Conservation (phyloP, 2,329 filamentous ascomycete genomes). For the Cyphellophora europaea region DNA sequence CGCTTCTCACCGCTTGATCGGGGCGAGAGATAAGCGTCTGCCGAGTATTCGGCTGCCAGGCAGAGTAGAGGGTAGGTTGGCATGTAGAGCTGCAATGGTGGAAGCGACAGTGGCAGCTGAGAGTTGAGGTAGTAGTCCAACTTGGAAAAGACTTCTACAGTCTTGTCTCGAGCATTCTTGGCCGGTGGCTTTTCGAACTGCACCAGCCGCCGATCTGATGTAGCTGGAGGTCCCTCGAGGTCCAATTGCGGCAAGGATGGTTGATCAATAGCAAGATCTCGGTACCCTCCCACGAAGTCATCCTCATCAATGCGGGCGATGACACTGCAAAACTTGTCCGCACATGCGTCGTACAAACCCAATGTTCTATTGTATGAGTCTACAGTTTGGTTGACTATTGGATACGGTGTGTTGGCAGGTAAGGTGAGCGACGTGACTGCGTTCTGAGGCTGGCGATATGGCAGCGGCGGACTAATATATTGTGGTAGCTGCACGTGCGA, state of each 20-base stretch:
- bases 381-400: neutral
- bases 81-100: constrained; percentile 60
- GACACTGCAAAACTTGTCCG: constrained; percentile 54
- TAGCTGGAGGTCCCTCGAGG: neutral
- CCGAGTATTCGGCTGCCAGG: constrained; percentile 68
- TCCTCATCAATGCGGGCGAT: constrained; percentile 66
- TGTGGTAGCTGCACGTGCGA: neutral
- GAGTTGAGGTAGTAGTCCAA: constrained; percentile 73
- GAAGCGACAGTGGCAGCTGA: constrained; percentile 57
- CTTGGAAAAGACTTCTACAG: constrained; percentile 60
- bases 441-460: neutral
- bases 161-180: constrained; percentile 21
- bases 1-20: constrained; percentile 50
- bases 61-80: constrained; percentile 69
- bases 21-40: constrained; percentile 62
- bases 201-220: constrained; percentile 2
- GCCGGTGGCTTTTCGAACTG: constrained; percentile 2
- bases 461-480: neutral
- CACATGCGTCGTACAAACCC: constrained; percentile 43
- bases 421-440: neutral
- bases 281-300: constrained; percentile 34
- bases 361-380: neutral
- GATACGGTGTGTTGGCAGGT: neutral
- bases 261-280: constrained; percentile 23
- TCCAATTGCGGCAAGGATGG: constrained; percentile 2